These are phyloP conservation scores for Fusarium nanum DNA, from an alignment of 2,329 filamentous ascomycete species.

Conservation along the genomic window DNA sequence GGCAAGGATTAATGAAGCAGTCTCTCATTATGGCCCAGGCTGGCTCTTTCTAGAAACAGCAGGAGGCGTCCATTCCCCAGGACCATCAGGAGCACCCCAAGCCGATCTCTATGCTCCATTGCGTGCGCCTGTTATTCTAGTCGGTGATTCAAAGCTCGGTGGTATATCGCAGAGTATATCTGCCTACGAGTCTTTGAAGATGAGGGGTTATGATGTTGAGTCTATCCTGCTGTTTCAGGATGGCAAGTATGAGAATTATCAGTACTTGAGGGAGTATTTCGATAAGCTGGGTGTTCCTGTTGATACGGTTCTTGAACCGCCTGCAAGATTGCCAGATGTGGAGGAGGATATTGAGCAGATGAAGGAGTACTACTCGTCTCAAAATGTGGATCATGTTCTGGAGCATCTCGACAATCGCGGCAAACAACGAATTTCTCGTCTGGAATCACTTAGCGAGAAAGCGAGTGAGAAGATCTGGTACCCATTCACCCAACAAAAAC, in stretches of 20 bases:
- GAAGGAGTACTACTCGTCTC: conserved; percentile 70
- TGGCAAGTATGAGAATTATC: conserved; percentile 72
- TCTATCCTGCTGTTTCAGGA: conserved; percentile 77
- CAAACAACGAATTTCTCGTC: conserved; percentile 63
- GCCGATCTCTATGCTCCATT: conserved; percentile 81
- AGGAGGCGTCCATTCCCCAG: conserved; percentile 83
- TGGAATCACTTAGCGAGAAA: conserved; percentile 70
- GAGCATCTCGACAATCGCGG: conserved; percentile 66
- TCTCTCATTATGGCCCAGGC: conserved; percentile 59
- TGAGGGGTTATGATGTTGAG: conserved; percentile 83
- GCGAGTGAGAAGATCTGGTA: conserved; percentile 82
- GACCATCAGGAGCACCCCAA: conserved; percentile 79
- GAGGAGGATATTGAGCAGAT: conserved; percentile 67
- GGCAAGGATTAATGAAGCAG: conserved; percentile 55
- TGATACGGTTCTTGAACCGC: conserved; percentile 69
- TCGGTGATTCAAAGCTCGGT: conserved; percentile 80
- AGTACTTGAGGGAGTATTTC: conserved; percentile 77
- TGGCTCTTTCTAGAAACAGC: conserved; percentile 83
- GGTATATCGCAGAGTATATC: conserved; percentile 85
- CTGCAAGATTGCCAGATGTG: conserved; percentile 55
- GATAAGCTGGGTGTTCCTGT: conserved; percentile 66
- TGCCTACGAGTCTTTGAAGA: conserved; percentile 79
- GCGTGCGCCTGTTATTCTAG: conserved; percentile 77
- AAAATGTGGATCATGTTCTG: conserved; percentile 59
- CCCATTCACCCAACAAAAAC: conserved; percentile 84